phyloP scores from a whole-genome alignment of 306 rosid species.

The Morella rubra region DNA sequence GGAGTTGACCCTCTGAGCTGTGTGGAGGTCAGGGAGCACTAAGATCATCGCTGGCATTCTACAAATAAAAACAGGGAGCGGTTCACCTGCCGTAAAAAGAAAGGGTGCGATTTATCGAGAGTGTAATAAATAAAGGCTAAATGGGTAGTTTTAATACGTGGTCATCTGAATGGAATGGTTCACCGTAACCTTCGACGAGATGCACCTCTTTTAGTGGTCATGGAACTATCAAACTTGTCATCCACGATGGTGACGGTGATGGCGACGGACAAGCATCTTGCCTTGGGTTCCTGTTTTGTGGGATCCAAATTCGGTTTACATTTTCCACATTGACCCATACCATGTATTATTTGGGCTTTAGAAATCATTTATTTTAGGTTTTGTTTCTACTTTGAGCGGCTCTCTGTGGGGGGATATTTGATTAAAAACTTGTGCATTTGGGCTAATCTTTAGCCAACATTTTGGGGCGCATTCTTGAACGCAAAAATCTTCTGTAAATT shows the following conservation, averaged over 20 bases:
- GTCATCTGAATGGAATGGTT: background rate
- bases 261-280: no score
- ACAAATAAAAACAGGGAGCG: background rate
- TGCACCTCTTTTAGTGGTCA: background rate
- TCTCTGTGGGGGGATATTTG: background rate
- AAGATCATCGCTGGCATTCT: background rate
- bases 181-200: background rate
- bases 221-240: background rate
- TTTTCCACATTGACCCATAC: background rate
- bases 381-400: background rate
- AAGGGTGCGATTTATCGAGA: background rate
- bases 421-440: background rate
- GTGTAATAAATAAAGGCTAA: background rate
- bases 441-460: background rate
- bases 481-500: no score
- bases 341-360: no score
- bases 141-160: background rate
- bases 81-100: background rate
- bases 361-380: no score
- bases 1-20: slow-evolving; percentile 1
- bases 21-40: background rate
- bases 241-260: no score
- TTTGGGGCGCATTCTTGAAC: background rate
- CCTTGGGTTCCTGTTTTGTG: background rate
- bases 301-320: background rate